Conservation (phyloP, 257 asterid species). For the Plantago ovata region DNA sequence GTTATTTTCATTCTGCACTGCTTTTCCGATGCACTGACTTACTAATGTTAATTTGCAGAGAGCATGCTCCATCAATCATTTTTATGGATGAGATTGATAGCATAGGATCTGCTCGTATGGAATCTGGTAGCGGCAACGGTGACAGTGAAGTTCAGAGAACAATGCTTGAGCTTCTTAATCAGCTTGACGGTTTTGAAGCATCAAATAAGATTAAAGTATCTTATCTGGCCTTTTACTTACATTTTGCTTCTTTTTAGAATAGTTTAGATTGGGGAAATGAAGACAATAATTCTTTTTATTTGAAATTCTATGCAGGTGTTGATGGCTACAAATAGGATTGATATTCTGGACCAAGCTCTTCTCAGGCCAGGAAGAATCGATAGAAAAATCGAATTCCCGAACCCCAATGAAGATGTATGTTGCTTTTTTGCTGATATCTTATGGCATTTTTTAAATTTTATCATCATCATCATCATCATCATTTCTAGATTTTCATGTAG, state of each 20-base stretch:
- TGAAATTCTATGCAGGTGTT: slow-evolving; percentile 45
- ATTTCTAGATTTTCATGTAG: slow-evolving; percentile 2
- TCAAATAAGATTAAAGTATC: slow-evolving; percentile 80
- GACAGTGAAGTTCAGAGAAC: slow-evolving; percentile 95
- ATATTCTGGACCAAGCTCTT: slow-evolving; percentile 87
- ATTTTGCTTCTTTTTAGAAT: background rate
- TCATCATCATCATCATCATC: background rate
- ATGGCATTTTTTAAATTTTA: too few species aligned
- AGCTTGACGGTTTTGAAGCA: slow-evolving; percentile 95
- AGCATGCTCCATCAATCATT: slow-evolving; percentile 91
- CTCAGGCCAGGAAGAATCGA: slow-evolving; percentile 93
- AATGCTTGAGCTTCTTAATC: slow-evolving; percentile 92
- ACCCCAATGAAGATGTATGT: slow-evolving; percentile 81
- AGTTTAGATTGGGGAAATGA: slow-evolving; percentile 13
- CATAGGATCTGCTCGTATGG: slow-evolving; percentile 93
- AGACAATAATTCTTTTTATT: background rate
- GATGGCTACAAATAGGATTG: slow-evolving; percentile 95
- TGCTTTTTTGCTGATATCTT: too few species aligned
- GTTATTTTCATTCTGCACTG: background rate
- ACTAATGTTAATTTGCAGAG: slow-evolving; percentile 36
- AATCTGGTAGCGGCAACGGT: slow-evolving; percentile 88
- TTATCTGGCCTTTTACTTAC: background rate
- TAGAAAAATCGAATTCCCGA: slow-evolving; percentile 91
- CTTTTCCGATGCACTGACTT: slow-evolving; percentile 3
- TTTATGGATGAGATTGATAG: slow-evolving; percentile 95